Evolutionary conservation across 495 filamentous ascomycete genomes (phyloP), one percentile per base, ranked within the genome.

Genomic region (Penicillium fimorum): DNA sequence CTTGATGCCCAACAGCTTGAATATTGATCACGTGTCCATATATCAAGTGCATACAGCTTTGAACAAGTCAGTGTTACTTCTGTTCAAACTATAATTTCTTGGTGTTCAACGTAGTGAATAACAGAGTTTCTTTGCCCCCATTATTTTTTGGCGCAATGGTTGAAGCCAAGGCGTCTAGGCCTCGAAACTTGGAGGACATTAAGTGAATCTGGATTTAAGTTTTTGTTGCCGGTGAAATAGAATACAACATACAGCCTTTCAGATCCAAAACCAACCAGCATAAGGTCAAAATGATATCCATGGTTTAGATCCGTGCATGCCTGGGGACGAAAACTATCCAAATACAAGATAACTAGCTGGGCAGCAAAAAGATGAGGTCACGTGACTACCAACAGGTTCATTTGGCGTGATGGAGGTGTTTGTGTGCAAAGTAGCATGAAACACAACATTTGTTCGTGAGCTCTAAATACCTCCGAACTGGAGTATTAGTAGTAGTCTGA

Each of bases 121-220:
- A 1, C 6, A 7, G 18, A 13, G 43, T 27, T 45, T n/a, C 43
- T 12, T 30, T 47, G 8, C n/a, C 44, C 44, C 1, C 2, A 4
- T 2, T 2, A 9, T 17, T 8, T n/a, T n/a, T 42, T 27, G 9
- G 25, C 3, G 2, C 6, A 15, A 50, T 17, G 35, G 2, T 30
- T 17, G 24, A 20, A 41, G 35, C 49, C 37, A 42, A 42, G 37
- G 49, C 37, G 15, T 41, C 48, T 30, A 41, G 37, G 6, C 48
- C 37, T 27, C 25, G 22, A 22, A 22, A 22, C 22, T 22, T 22
- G 22, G 22, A 22, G 22, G 22, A 22, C 22, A 2, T 22, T 22
- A 22, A 22, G 22, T 22, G 22, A 22, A 22, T n/a, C n/a, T n/a
- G n/a, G n/a, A n/a, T n/a, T n/a, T n/a, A n/a, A n/a, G n/a, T n/a